These are phyloP conservation scores for Lolium multiflorum DNA, from an alignment of 176 grass and related monocot species.

Conservation along the genomic window DNA sequence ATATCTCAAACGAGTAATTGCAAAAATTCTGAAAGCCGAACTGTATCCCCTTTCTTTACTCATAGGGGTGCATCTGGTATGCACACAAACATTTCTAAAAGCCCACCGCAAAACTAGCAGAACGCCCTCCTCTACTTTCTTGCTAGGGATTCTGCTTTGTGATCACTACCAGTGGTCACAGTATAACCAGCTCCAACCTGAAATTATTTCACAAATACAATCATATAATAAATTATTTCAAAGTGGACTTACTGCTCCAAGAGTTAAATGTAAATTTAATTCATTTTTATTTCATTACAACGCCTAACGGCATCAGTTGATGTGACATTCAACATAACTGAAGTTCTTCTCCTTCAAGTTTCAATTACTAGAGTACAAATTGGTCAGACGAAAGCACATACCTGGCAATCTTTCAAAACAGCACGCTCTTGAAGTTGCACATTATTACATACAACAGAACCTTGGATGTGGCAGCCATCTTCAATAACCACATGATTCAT, in stretches of 20 bases:
- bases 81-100: constrained; percentile 27
- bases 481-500: constrained; percentile 97
- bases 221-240: constrained; percentile 11
- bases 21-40: neutral
- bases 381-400: constrained; percentile 33
- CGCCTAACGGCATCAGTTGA: constrained; percentile 1
- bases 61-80: constrained; percentile 16
- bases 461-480: constrained; percentile 93
- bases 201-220: constrained; percentile 25
- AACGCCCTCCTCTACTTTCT: constrained; percentile 62
- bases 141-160: constrained; percentile 80
- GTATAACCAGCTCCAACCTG: constrained; percentile 89
- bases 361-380: neutral
- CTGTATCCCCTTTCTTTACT: neutral
- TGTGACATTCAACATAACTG: neutral
- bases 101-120: constrained; percentile 33
- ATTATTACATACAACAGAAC: constrained; percentile 93
- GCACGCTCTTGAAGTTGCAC: constrained; percentile 96
- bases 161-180: constrained; percentile 82
- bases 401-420: constrained; percentile 97
- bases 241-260: neutral
- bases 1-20: neutral
- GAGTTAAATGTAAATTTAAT: neutral
- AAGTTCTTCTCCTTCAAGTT: neutral
- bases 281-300: constrained; percentile 9